Base-by-base conservation (phyloP, 805 yeast genomes). In the Spathaspora passalidarum region DNA sequence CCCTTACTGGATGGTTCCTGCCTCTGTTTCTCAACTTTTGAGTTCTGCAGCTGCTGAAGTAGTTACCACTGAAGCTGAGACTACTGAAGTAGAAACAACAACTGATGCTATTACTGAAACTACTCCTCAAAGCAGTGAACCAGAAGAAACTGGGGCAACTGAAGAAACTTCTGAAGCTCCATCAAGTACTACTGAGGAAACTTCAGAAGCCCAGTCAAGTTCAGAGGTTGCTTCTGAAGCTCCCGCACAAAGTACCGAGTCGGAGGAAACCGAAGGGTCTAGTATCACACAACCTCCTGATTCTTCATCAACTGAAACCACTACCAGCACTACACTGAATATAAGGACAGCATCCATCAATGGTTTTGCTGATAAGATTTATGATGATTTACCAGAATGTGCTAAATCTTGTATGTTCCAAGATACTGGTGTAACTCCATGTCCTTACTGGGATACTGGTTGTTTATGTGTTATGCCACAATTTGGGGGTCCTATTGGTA, bases 391-490 rank as follows among this genome's bases (percentile, higher is more conserved):
- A 16, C 79, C 80, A 37, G 44, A 54, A 1, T 74, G 79, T 56
- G 80, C 78, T 39, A 46, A 61, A 42, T 50, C 54, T 2, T 75
- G 79, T 57, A 73, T 69, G 11, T 53, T 62, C 38, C 49, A 57
- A 19, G 54, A 59, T 34, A 62, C 68, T 9, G 55, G 56, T 29
- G 70, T 62, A 43, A 72, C 78, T 8, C 77, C 77, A n/a, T 73
- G 78, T 49, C 78, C 78, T 41, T 69, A 73, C 59, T 73, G 77
- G 77, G 78, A 73, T 50, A 70, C 77, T 21, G 78, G 78, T 4
- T 73, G 78, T 49, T 62, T 73, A 42, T 73, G 78, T 56, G 72
- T 72, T 13, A 69, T 73, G 73, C 67, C 74, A n/a, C 68, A 63
- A 46, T 73, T 69, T 69, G 61, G 66, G 25, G 72, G 72, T 4